Evolutionary conservation across 306 rosid species (phyloP).

Genomic region (Mimosa pudica): DNA sequence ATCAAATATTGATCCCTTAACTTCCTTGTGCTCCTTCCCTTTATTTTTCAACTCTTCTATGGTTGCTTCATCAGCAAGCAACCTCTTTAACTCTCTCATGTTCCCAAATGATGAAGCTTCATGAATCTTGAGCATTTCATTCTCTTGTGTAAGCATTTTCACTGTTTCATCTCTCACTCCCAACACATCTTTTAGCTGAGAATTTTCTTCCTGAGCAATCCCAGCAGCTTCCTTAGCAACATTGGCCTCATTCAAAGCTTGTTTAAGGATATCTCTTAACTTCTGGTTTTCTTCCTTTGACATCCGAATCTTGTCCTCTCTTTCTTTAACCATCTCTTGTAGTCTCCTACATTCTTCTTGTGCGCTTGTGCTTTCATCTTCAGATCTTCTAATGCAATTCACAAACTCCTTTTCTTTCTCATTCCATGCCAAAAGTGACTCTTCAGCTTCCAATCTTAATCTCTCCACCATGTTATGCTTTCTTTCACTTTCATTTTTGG

Average conservation of each 20-base stretch:
- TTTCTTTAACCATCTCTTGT: slow-evolving; percentile 41
- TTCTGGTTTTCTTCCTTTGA: slow-evolving; percentile 79
- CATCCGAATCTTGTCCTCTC: slow-evolving; percentile 39
- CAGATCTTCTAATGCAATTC: slow-evolving; percentile 65
- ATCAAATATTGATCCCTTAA: slow-evolving; percentile 67
- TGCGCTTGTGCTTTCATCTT: slow-evolving; percentile 60
- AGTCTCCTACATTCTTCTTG: slow-evolving; percentile 49
- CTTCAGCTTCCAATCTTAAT: slow-evolving; percentile 82
- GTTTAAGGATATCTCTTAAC: slow-evolving; percentile 84
- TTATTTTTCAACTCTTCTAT: slow-evolving; percentile 41
- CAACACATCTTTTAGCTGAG: slow-evolving; percentile 60
- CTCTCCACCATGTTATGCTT: slow-evolving; percentile 66
- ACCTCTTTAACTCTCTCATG: slow-evolving; percentile 47
- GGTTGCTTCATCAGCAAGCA: slow-evolving; percentile 61
- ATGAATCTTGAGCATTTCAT: slow-evolving; percentile 52
- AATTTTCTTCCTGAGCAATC: slow-evolving; percentile 72
- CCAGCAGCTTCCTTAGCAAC: slow-evolving; percentile 78
- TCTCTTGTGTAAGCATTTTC: slow-evolving; percentile 52
- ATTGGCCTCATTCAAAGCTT: slow-evolving; percentile 81
- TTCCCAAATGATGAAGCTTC: slow-evolving; percentile 54
- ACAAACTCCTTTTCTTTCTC: slow-evolving; percentile 74
- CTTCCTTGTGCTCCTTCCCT: slow-evolving; percentile 34
- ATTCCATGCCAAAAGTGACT: slow-evolving; percentile 71
- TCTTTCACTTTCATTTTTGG: slow-evolving; percentile 64
- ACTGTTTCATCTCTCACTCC: slow-evolving; percentile 45